phyloP scores from a whole-genome alignment of 2,329 filamentous ascomycete genomes.

The Madurella mycetomatis region DNA sequence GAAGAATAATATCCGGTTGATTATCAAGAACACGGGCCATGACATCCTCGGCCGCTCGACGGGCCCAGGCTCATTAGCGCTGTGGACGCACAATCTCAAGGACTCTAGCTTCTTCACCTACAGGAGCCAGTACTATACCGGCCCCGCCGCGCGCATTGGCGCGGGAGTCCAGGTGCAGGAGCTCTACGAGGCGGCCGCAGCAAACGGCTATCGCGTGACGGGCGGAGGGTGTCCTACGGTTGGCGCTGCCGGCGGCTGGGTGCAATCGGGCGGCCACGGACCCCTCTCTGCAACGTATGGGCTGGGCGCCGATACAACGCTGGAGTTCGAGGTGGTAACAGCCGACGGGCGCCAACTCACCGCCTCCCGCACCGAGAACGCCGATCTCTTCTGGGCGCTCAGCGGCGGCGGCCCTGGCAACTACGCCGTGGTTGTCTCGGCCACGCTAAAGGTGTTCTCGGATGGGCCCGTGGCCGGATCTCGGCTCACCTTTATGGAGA shows the following conservation, averaged over 20 bases:
- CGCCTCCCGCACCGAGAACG: constrained; percentile 14
- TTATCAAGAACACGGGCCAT: constrained; percentile 41
- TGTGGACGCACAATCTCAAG: constrained; percentile 17
- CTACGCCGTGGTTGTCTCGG: constrained; percentile 18
- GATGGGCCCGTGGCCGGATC: constrained; percentile 9
- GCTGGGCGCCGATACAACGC: constrained; percentile 12
- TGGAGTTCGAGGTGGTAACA: constrained; percentile 36
- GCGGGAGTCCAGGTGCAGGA: constrained; percentile 12
- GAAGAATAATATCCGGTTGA: constrained; percentile 33
- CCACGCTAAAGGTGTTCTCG: not conserved
- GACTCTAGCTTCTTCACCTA: constrained; percentile 3
- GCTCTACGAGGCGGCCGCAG: not conserved
- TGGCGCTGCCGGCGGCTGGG: constrained; percentile 13
- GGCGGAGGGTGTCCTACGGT: constrained; percentile 17
- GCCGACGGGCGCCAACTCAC: constrained; percentile 30
- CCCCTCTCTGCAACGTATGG: constrained; percentile 7
- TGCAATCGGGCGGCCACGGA: constrained; percentile 11
- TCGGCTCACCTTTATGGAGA: constrained; percentile 4
- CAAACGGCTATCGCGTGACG: not conserved
- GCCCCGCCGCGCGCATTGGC: constrained; percentile 10
- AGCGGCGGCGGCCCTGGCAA: constrained; percentile 21
- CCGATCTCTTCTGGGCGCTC: constrained; percentile 24
- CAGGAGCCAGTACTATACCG: not conserved
- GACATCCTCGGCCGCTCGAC: constrained; percentile 26
- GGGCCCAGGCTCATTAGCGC: constrained; percentile 6